Percentiles rank a stretch among this genome's conserved stretches.
Conservation (phyloP, 768 basidiomycete species). For the Boletus rubescentipes region DNA sequence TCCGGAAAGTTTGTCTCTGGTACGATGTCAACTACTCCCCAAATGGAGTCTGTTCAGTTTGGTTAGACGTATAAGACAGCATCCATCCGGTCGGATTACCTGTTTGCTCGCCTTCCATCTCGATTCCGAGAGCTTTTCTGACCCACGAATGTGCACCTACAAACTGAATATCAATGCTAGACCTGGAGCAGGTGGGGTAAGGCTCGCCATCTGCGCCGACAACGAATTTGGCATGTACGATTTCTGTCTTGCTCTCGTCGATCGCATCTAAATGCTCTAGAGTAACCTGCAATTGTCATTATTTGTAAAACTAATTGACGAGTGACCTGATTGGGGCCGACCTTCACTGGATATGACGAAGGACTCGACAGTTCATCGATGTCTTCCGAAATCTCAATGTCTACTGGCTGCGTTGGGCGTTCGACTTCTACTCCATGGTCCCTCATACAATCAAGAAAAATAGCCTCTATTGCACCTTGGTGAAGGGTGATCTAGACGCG, state of each 20-base stretch:
- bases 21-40: slow-evolving; percentile 72
- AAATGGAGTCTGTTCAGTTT: slow-evolving; percentile 55
- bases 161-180: background rate
- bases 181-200: background rate
- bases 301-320: background rate
- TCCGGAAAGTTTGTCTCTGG: slow-evolving; percentile 74
- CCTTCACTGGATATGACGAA: slow-evolving; percentile 26
- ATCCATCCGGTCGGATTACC: slow-evolving; percentile 19
- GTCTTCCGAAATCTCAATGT: slow-evolving; percentile 34
- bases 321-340: background rate
- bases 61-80: background rate
- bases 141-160: slow-evolving; percentile 45
- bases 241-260: slow-evolving; percentile 28
- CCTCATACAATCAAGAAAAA: slow-evolving; percentile 38
- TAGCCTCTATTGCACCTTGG: slow-evolving; percentile 37
- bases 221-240: slow-evolving; percentile 30
- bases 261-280: slow-evolving; percentile 18
- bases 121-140: slow-evolving; percentile 40
- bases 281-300: slow-evolving; percentile 7
- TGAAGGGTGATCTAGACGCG: slow-evolving; percentile 29
- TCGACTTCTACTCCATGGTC: slow-evolving; percentile 32
- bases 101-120: slow-evolving; percentile 45
- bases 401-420: slow-evolving; percentile 29
- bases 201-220: slow-evolving; percentile 33
- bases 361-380: slow-evolving; percentile 34